Base-by-base conservation (phyloP, 495 filamentous ascomycete species). In the Hyaloscypha bicolor region DNA sequence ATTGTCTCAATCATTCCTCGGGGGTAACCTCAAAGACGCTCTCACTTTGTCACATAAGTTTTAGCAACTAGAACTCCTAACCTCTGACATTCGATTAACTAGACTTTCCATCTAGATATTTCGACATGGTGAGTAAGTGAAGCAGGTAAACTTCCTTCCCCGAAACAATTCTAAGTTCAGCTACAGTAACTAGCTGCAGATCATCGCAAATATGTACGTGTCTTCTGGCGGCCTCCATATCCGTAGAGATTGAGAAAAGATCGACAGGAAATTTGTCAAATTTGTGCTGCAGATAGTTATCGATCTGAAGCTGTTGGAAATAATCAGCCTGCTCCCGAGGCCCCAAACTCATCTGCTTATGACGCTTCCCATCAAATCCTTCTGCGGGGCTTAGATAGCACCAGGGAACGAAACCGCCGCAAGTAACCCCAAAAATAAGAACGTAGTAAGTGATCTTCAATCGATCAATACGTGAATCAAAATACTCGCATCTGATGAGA, bases 141-240 rank as follows among this genome's bases (percentile, higher is more conserved):
- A 59, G 56, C 2, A 59, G 56, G 31, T 59, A 59, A 59, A 59
- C 56, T 59, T 59, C 56, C 56, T 59, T 59, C 29, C 56, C 56
- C 56, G 56, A 59, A 22, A 59, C 56, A 59, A 59, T 59, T 59
- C 4, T 59, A 59, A 59, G 56, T 59, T 59, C 56, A 59, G 56
- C 56, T 59, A 59, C 31, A 59, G n/a, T 59, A 59, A 35, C 56
- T 59, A 59, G 56, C 56, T 59, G 56, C 56, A 59, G 56, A 59
- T 6, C 29, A 31, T 59, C 16, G 56, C 56, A 59, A 59, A 59
- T 59, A 59, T 59, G 56, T 59, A 59, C 56, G 56, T 59, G 22
- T 59, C 56, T 59, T 31, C 29, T 59, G 35, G 1, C 3, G n/a
- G 56, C 22, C 56, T 59, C 56, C 22, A 59, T 2, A 59, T 59